These are phyloP conservation scores for Populus euphratica DNA, from an alignment of 345 rosid genomes.

Conservation along the genomic window DNA sequence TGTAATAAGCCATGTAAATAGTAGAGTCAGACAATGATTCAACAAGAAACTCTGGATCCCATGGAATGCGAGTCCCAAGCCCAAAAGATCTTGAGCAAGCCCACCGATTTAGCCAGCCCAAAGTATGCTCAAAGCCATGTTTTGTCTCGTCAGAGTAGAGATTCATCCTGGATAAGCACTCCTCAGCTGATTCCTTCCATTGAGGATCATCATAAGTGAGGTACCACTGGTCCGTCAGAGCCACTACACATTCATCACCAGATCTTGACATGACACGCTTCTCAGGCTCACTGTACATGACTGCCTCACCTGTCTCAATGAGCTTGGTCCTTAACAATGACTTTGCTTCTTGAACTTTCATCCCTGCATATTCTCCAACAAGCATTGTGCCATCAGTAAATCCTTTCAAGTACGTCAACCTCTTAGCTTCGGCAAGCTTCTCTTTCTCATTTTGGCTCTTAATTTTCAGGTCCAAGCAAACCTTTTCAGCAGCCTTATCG, in stretches of 20 bases:
- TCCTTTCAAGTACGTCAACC: slow-evolving; percentile 78
- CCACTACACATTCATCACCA: slow-evolving; percentile 97
- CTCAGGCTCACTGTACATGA: slow-evolving; percentile 89
- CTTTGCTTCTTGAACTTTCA: slow-evolving; percentile 76
- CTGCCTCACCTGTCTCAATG: slow-evolving; percentile 67
- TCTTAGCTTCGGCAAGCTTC: slow-evolving; percentile 87
- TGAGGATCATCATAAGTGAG: slow-evolving; percentile 80
- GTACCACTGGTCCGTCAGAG: slow-evolving; percentile 98
- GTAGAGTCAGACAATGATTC: slow-evolving; percentile 94
- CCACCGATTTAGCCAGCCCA: slow-evolving; percentile 97
- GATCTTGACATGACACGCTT: slow-evolving; percentile 90
- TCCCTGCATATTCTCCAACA: slow-evolving; percentile 71
- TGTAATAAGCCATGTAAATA: slow-evolving; percentile 89
- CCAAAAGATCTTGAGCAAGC: slow-evolving; percentile 99
- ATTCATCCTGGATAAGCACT: slow-evolving; percentile 77
- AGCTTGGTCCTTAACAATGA: slow-evolving; percentile 66
- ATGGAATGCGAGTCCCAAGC: slow-evolving; percentile 94
- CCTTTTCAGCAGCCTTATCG: slow-evolving; percentile 82
- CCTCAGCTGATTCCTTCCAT: slow-evolving; percentile 73
- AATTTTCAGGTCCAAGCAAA: slow-evolving; percentile 75
- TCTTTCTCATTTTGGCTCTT: slow-evolving; percentile 93
- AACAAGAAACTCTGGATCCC: slow-evolving; percentile 86
- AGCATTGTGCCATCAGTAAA: slow-evolving; percentile 80
- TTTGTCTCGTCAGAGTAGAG: slow-evolving; percentile 77
- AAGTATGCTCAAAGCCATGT: slow-evolving; percentile 85